phyloP scores from a whole-genome alignment of 768 basidiomycete species.

The Suillus decipiens region DNA sequence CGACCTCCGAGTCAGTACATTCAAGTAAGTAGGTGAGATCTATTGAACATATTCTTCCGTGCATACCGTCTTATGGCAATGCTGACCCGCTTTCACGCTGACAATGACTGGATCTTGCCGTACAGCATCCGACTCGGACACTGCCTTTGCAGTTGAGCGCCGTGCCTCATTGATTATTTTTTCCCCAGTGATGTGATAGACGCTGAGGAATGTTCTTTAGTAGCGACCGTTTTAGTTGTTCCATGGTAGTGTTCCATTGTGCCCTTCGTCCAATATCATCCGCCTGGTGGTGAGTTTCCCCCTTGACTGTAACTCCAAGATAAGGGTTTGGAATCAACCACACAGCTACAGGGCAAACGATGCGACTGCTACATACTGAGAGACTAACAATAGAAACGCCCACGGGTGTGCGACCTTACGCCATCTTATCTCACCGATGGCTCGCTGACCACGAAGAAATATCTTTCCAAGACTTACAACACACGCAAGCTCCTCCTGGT shows the following conservation, averaged over 20 bases:
- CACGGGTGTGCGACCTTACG: not conserved
- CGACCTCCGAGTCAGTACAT: not conserved
- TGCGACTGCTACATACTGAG: constrained; percentile 5
- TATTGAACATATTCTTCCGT: not conserved
- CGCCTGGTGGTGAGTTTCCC: not conserved
- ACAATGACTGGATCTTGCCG: not conserved
- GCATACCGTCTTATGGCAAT: not conserved
- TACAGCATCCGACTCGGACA: not conserved
- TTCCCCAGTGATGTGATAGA: not conserved
- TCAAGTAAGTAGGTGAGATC: not conserved
- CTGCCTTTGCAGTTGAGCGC: not conserved
- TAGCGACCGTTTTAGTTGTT: not conserved
- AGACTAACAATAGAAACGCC: not conserved
- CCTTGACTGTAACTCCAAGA: not conserved
- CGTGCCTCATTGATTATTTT: not conserved
- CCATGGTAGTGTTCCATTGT: not conserved
- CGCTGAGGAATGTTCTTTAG: constrained; percentile 1
- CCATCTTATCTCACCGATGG: constrained; percentile 11
- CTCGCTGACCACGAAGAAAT: constrained; percentile 7
- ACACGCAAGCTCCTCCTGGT: not conserved
- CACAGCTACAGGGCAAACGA: not conserved
- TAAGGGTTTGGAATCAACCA: not conserved
- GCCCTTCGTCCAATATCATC: not conserved
- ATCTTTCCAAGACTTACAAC: constrained; percentile 13
- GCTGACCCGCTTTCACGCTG: too few species aligned